Percentiles rank a stretch among this genome's conserved stretches.
Evolutionary conservation across 371 early-diverging fungal species (phyloP).

Genomic region (Rhizopus stolonifer): DNA sequence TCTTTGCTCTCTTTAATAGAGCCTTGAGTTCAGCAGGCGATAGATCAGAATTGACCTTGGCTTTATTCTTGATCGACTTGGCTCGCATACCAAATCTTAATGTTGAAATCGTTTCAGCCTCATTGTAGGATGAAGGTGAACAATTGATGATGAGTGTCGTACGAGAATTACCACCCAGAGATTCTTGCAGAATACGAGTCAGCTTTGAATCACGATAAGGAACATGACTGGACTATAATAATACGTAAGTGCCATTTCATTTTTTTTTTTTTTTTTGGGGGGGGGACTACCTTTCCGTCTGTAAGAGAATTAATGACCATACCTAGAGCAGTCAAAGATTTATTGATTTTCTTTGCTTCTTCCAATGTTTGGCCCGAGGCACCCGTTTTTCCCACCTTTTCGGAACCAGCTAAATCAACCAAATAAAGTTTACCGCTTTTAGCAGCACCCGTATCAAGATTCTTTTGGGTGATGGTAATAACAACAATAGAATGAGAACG

Average conservation of each 20-base stretch:
- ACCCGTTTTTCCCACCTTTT: constrained; percentile 97
- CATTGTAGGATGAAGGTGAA: constrained; percentile 95
- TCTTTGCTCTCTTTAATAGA: constrained; percentile 84
- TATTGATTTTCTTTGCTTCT: constrained; percentile 99
- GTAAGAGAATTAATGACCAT: constrained; percentile 93
- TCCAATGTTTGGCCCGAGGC: constrained; percentile 98
- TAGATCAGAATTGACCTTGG: constrained; percentile 95
- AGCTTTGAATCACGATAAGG: constrained; percentile 99
- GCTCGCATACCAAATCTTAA: constrained; percentile 97
- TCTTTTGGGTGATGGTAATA: constrained; percentile 93
- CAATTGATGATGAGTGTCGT: constrained; percentile 97
- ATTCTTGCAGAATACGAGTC: constrained; percentile 98
- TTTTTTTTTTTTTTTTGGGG: not conserved
- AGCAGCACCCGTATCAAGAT: constrained; percentile 83
- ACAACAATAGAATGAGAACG: constrained; percentile 97
- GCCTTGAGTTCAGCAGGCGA: constrained; percentile 92
- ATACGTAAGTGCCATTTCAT: not conserved
- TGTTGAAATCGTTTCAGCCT: constrained; percentile 93
- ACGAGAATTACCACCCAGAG: constrained; percentile 96
- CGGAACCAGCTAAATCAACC: constrained; percentile 99
- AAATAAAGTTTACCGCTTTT: constrained; percentile 92
- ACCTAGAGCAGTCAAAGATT: constrained; percentile 88
- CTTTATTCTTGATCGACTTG: constrained; percentile 98
- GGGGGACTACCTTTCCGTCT: constrained; percentile 83
- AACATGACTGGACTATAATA: constrained; percentile 83